phyloP scores from a whole-genome alignment of 306 rosid genomes.

The Fragaria vesca region DNA sequence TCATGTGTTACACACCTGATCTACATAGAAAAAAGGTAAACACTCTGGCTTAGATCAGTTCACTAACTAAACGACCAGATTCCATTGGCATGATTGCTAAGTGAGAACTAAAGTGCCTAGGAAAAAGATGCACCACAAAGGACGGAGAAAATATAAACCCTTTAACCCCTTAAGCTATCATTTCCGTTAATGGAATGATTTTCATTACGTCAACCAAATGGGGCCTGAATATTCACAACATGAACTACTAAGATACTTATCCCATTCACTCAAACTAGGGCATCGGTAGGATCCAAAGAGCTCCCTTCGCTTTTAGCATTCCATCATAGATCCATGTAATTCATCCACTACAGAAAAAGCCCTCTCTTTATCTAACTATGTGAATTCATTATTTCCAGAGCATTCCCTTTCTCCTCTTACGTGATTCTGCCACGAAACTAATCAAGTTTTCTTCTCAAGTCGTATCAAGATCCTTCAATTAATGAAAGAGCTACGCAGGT shows the following conservation, averaged over 20 bases:
- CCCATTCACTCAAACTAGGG: neutral
- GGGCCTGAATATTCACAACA: neutral
- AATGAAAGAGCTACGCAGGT: neutral
- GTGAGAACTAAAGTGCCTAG: neutral
- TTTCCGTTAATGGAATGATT: neutral
- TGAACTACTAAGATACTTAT: neutral
- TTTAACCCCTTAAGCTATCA: neutral
- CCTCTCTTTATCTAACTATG: neutral
- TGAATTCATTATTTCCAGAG: neutral
- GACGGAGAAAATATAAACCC: neutral
- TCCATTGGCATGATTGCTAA: neutral
- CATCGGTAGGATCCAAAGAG: neutral
- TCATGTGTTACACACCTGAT: neutral
- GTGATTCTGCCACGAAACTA: neutral
- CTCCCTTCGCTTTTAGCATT: neutral
- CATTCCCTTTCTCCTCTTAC: neutral
- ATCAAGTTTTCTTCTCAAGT: neutral
- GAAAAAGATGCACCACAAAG: neutral
- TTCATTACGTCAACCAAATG: neutral
- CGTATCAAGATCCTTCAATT: neutral
- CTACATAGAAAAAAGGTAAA: neutral
- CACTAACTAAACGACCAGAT: neutral
- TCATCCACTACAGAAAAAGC: neutral
- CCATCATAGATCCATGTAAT: neutral
- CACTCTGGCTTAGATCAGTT: neutral